Base-by-base conservation (phyloP, 495 filamentous ascomycete species). In the Aspergillus ostianus region DNA sequence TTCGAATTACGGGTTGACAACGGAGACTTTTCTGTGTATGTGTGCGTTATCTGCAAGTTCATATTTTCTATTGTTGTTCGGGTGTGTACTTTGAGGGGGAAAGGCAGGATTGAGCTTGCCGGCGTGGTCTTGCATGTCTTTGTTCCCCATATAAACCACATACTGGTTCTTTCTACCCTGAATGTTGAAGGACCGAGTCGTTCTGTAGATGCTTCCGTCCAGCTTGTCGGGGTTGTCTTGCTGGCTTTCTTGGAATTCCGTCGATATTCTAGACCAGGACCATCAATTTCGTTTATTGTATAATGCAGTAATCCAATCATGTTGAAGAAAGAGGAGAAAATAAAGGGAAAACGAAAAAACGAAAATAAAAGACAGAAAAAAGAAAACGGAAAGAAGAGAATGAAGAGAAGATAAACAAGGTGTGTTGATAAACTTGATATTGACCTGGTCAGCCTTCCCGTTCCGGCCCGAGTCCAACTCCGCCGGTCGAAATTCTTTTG, bases 71-170 rank as follows among this genome's bases (percentile, higher is more conserved):
- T 61, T 63, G 47, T 60, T 32, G 47, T 63, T 67, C 63, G 66
- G 65, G 61, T 68, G 64, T 70, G 68, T 73, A 67, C 58, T 59
- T 73, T 41, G 54, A 67, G 59, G 65, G 63, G 67, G 66, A 65
- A 8, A 53, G 58, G 65, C 67, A 68, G 65, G 64, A 67, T 63
- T 59, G 62, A 71, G 64, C 66, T 63, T 60, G 60, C 64, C 58
- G 62, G 71, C 64, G 57, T 65, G 66, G 67, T 64, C 21, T 69
- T 66, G 51, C 59, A 59, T 71, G 63, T 69, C 36, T 41, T 41
- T 41, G 62, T 67, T 58, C 68, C 70, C 68, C 67, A 70, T 41
- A 41, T 41, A 41, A 41, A 41, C 12, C 36, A 41, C 2, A 41
- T 41, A 41, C 36, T 17, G 36, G 36, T 41, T 41, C 36, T 12